Evolutionary conservation across 352 stramenopile genomes (phyloP), one percentile per base, ranked within the genome.

Genomic region (Phytopythium mirpurense): DNA sequence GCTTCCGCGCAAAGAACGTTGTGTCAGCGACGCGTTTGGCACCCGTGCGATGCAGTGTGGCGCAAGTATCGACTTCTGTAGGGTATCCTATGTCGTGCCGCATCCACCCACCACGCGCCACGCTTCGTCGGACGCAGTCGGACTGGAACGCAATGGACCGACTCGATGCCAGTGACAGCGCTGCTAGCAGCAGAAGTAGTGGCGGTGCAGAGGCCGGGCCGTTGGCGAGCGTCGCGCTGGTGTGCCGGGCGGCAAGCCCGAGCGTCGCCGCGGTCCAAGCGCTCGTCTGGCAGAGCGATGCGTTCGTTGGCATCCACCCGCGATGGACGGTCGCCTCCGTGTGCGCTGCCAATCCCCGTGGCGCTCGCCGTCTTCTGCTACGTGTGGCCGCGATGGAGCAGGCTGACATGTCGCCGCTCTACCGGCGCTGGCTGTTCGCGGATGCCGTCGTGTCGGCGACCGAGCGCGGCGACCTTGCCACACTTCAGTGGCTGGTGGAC

Each of bases 61-160:
- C 36, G 18, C 36, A 24, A 23, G 36, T 42, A 42, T 42, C 36
- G 18, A 42, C 36, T 42, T 42, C 36, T 42, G 36, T 42, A 42
- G 36, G 36, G 36, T 42, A 42, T 42, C 14, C 15, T 10, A 42
- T 3, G 36, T 42, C 16, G n/a, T 8, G 36, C 36, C 21, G 36
- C 16, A 42, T 24, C 36, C 18, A 8, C 18, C 18, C 36, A 24
- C n/a, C n/a, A n/a, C n/a, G n/a, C n/a, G n/a, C n/a, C n/a, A n/a
- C n/a, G n/a, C n/a, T n/a, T n/a, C n/a, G n/a, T n/a, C n/a, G n/a
- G n/a, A n/a, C n/a, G n/a, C n/a, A n/a, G n/a, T n/a, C n/a, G n/a
- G n/a, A n/a, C n/a, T n/a, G n/a, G n/a, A n/a, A n/a, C n/a, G n/a
- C n/a, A n/a, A n/a, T n/a, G n/a, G n/a, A n/a, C n/a, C n/a, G n/a